Evolutionary conservation across 2,329 filamentous ascomycete species (phyloP).

Genomic region (Westerdykella sp.): DNA sequence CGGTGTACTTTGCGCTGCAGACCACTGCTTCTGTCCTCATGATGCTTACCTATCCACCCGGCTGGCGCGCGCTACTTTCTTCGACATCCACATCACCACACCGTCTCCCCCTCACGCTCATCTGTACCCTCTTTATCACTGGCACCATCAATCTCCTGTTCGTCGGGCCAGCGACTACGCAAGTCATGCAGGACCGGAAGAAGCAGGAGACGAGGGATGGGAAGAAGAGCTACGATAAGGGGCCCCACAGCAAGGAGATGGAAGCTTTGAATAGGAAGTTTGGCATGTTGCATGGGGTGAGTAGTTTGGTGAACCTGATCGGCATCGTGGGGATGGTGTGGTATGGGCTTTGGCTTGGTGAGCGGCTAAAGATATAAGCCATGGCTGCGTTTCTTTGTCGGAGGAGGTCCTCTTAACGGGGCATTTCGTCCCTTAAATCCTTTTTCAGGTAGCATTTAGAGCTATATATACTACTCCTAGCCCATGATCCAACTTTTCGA

Average conservation of each 20-base stretch:
- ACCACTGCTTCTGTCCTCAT: slow-evolving; percentile 66
- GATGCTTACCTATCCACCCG: slow-evolving; percentile 61
- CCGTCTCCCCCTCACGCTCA: slow-evolving; percentile 45
- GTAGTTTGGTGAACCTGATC: slow-evolving; percentile 69
- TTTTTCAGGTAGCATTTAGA: no score
- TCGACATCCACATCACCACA: slow-evolving; percentile 7
- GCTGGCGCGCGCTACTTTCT: slow-evolving; percentile 4
- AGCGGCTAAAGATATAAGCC: slow-evolving; percentile 43
- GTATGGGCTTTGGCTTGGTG: slow-evolving; percentile 72
- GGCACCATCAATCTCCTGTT: slow-evolving; percentile 64
- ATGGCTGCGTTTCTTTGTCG: no score
- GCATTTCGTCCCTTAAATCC: no score
- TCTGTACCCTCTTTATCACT: slow-evolving; percentile 63
- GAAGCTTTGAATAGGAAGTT: slow-evolving; percentile 51
- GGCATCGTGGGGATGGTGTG: slow-evolving; percentile 63
- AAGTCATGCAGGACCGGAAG: slow-evolving; percentile 68
- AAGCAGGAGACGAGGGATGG: slow-evolving; percentile 84
- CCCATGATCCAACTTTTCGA: no score
- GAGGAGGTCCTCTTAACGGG: no score
- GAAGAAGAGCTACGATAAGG: slow-evolving; percentile 74
- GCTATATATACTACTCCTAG: no score
- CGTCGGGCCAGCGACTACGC: slow-evolving; percentile 68
- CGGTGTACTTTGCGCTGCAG: slow-evolving; percentile 83
- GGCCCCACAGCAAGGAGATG: slow-evolving; percentile 83
- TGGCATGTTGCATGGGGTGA: slow-evolving; percentile 71